These are phyloP conservation scores for Golubevia pallescens DNA, from an alignment of 1,284 basidiomycete genomes.

Conservation along the genomic window DNA sequence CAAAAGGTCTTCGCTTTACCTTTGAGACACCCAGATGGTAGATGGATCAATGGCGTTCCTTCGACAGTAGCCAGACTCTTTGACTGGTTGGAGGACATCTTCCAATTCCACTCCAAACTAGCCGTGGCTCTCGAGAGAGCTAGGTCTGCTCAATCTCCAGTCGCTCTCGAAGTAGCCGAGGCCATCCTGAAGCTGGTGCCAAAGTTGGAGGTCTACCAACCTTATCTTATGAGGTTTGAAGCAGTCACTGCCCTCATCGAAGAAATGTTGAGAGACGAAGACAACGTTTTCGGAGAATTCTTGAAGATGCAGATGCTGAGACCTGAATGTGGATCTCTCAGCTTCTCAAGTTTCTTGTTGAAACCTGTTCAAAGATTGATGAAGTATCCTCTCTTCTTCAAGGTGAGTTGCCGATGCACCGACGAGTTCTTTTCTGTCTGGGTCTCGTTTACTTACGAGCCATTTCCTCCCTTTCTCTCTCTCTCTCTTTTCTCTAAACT, in stretches of 20 bases:
- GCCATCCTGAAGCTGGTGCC: slow-evolving; percentile 72
- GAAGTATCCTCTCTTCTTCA: slow-evolving; percentile 76
- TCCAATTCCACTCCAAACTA: slow-evolving; percentile 14
- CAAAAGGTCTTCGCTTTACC: slow-evolving; percentile 11
- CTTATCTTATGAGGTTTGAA: slow-evolving; percentile 78
- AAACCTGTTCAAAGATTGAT: slow-evolving; percentile 78
- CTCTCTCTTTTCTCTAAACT: too few relatives aligned
- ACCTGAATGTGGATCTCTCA: slow-evolving; percentile 71
- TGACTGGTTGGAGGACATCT: slow-evolving; percentile 19
- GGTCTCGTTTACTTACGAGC: background rate
- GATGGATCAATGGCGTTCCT: slow-evolving; percentile 11
- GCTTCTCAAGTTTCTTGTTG: slow-evolving; percentile 73
- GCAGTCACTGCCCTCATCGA: slow-evolving; percentile 71
- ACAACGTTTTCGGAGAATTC: slow-evolving; percentile 81
- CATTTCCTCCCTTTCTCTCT: background rate
- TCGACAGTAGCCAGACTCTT: slow-evolving; percentile 11
- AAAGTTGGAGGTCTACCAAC: slow-evolving; percentile 79
- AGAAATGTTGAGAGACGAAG: slow-evolving; percentile 68
- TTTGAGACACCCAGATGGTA: slow-evolving; percentile 5
- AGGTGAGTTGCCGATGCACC: slow-evolving; percentile 69
- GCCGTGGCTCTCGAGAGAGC: slow-evolving; percentile 7
- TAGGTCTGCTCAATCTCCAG: slow-evolving; percentile 64
- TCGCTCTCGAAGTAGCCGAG: slow-evolving; percentile 70
- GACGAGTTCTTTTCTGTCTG: slow-evolving; percentile 4
- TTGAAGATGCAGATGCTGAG: slow-evolving; percentile 68